phyloP scores from a whole-genome alignment of 805 yeast species.

The Saccharomycopsis synnaedendra region DNA sequence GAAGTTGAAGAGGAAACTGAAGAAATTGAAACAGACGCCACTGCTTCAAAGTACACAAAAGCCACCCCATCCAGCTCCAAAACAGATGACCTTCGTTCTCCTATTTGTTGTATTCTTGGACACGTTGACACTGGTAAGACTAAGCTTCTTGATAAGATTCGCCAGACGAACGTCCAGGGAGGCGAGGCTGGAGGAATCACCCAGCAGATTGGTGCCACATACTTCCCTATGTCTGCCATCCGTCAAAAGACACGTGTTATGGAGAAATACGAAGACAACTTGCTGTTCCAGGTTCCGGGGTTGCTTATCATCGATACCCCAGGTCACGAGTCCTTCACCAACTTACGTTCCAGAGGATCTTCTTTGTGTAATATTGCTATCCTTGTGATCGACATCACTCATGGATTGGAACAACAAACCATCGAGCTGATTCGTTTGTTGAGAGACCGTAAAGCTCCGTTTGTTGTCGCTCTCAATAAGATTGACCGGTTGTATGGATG shows the following conservation, averaged over 20 bases:
- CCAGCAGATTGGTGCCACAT: slow-evolving; percentile 99
- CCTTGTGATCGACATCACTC: slow-evolving; percentile 97
- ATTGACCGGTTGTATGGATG: slow-evolving; percentile 96
- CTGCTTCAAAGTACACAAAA: slow-evolving; percentile 18
- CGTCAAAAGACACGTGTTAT: slow-evolving; percentile 84
- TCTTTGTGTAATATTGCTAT: slow-evolving; percentile 98
- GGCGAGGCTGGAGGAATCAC: slow-evolving; percentile 99
- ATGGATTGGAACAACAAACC: slow-evolving; percentile 97
- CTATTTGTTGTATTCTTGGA: slow-evolving; percentile 97
- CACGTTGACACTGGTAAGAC: slow-evolving; percentile 99
- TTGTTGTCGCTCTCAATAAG: slow-evolving; percentile 92
- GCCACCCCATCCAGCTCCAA: slow-evolving; percentile 24
- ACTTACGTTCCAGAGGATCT: slow-evolving; percentile 97
- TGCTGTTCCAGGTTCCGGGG: slow-evolving; percentile 88
- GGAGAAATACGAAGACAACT: slow-evolving; percentile 74
- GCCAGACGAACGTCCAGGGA: slow-evolving; percentile 99
- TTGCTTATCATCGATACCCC: slow-evolving; percentile 95
- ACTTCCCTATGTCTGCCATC: slow-evolving; percentile 94
- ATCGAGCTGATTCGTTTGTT: slow-evolving; percentile 84
- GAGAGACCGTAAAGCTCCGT: slow-evolving; percentile 96
- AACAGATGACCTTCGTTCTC: slow-evolving; percentile 75
- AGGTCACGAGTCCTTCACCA: slow-evolving; percentile 98
- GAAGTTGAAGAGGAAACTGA: slow-evolving; percentile 17
- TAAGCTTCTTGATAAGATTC: slow-evolving; percentile 87
- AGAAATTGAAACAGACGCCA: slow-evolving; percentile 19